Evolutionary conservation across 257 asterid species (phyloP).

Genomic region (Handroanthus guayacan): DNA sequence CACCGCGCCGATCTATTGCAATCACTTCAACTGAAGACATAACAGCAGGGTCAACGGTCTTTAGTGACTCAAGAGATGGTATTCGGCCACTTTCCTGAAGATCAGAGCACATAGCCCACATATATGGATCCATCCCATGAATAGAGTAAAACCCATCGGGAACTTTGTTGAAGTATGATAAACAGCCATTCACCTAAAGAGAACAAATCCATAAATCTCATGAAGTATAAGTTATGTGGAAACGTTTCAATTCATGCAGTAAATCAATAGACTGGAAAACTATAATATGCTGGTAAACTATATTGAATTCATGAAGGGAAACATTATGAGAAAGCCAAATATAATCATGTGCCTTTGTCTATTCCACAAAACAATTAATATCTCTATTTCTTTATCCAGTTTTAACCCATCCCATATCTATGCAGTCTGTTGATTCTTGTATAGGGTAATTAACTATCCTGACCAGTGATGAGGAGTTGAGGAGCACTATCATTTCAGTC

Average conservation of each 20-base stretch:
- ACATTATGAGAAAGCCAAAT: slow-evolving; percentile 5
- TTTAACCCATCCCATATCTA: slow-evolving; percentile 20
- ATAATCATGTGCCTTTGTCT: neutral
- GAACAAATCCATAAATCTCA: slow-evolving; percentile 27
- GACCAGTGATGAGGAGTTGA: neutral
- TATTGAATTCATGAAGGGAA: neutral
- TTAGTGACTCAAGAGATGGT: slow-evolving; percentile 84
- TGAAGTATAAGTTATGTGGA: slow-evolving; percentile 1
- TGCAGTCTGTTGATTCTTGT: neutral
- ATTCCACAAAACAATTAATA: neutral
- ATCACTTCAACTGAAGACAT: slow-evolving; percentile 71
- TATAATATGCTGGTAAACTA: neutral
- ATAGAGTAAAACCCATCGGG: slow-evolving; percentile 86
- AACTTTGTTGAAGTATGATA: slow-evolving; percentile 83
- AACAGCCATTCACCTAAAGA: slow-evolving; percentile 80
- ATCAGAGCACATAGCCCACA: slow-evolving; percentile 84
- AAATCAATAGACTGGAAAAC: neutral
- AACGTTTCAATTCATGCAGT: slow-evolving; percentile 10
- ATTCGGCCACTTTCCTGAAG: slow-evolving; percentile 82
- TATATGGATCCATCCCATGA: slow-evolving; percentile 86
- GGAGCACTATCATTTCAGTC: neutral
- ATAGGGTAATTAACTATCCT: slow-evolving; percentile 15
- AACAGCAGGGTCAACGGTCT: slow-evolving; percentile 61
- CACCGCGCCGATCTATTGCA: slow-evolving; percentile 65
- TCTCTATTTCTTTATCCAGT: slow-evolving; percentile 16